Base-by-base conservation (phyloP, 352 stramenopile species). In the Achlya hypogyna region DNA sequence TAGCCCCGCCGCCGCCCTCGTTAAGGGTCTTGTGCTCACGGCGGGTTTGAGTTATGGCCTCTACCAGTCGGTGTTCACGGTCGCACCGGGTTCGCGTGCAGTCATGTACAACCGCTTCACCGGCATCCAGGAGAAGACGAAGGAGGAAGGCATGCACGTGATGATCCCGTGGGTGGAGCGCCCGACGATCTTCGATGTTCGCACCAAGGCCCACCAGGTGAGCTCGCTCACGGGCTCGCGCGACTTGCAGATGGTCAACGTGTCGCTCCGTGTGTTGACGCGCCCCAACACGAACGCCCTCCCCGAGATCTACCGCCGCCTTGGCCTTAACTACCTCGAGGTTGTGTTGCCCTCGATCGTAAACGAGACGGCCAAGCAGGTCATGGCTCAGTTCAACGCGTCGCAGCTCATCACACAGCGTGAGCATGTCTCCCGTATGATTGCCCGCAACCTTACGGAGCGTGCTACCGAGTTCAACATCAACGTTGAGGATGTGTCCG, bases 221-320 rank as follows among this genome's bases (percentile, higher is more conserved):
- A 79, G 86, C 62, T 96, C 89, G 69, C 75, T 95, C 22, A 96
- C 87, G 68, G 89, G 89, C 72, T 96, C 85, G 45, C 98, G 98
- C 84, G 97, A 99, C 82, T 82, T 99, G 71, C 97, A 99, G 83
- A 99, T 99, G 96, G 98, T 99, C 69, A 99, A 98, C 73, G 98
- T 99, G 69, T 97, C 91, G 10, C 94, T 99, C 72, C 95, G 97
- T 94, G 97, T 99, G 56, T 87, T 99, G 69, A 98, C 96, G 74
- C 97, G 98, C 75, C 97, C 97, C 5, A 82, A 98, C 81, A 85
- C 87, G 22, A 75, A 76, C 52, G 78, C 94, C 63, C 83, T 99
- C 40, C 94, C 98, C 62, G 98, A 91, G 87, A 98, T 99, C 72
- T 99, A 99, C 82, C 94, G 89, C 71, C 81, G 95, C 73, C 82